A percentile compares a stretch with the other conserved stretches of the same genome.
phyloP scores from a whole-genome alignment of 2,329 filamentous ascomycete genomes.

The Monosporascus sp. region DNA sequence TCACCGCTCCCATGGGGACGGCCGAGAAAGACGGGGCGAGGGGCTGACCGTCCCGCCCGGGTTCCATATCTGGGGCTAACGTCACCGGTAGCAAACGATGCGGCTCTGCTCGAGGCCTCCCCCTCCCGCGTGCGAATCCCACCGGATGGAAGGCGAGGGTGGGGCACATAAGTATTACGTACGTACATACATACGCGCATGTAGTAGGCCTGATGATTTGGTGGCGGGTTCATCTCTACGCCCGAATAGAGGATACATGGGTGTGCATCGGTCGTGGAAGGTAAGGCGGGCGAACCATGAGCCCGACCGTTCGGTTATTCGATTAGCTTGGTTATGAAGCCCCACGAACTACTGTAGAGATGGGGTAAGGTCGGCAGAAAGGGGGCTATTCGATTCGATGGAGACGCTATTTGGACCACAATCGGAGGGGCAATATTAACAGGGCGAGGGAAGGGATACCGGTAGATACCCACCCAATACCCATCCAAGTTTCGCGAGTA shows the following conservation, averaged over 20 bases:
- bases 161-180: not conserved
- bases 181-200: not conserved
- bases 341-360: not conserved
- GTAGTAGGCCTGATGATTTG: not conserved
- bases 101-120: not conserved
- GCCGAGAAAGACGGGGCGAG: not conserved
- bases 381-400: not conserved
- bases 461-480: too few relatives aligned
- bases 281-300: not conserved
- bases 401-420: not conserved
- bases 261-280: not conserved
- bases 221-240: too few relatives aligned
- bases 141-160: not conserved
- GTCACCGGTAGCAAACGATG: not conserved
- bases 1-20: not conserved
- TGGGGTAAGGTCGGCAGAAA: not conserved
- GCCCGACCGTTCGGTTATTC: not conserved
- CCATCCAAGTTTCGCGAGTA: too few relatives aligned
- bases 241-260: too few relatives aligned
- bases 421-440: not conserved
- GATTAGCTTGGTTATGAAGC: not conserved
- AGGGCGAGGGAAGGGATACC: not conserved
- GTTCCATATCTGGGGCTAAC: not conserved
- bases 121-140: not conserved
- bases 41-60: not conserved